Evolutionary conservation across 2,329 filamentous ascomycete species (phyloP).

Genomic region (Paecilomyces dactylethromorphus): DNA sequence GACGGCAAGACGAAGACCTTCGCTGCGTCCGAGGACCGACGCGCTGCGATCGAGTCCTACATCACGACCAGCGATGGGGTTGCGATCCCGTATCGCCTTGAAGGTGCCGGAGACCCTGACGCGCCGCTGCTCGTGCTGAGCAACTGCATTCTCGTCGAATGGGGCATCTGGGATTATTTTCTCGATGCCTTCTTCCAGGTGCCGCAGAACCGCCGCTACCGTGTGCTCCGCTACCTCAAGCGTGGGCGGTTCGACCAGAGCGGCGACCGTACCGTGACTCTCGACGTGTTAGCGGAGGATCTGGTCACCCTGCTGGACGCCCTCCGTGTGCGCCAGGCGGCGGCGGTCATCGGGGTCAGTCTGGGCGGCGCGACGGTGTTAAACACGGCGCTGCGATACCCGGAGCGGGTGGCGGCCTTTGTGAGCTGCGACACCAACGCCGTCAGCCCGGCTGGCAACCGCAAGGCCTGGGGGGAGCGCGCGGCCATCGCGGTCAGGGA

Average conservation of each 20-base stretch:
- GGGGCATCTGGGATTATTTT: constrained; percentile 75
- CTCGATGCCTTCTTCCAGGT: constrained; percentile 53
- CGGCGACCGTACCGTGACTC: constrained; percentile 38
- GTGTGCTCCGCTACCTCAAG: constrained; percentile 69
- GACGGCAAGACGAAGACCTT: constrained; percentile 53
- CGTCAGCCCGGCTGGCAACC: constrained; percentile 65
- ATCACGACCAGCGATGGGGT: constrained; percentile 64
- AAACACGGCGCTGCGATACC: constrained; percentile 63
- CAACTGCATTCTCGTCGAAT: constrained; percentile 74
- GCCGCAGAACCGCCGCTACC: constrained; percentile 52
- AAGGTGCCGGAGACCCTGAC: constrained; percentile 60
- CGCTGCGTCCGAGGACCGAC: constrained; percentile 32
- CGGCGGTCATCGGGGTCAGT: constrained; percentile 67
- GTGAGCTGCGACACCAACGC: constrained; percentile 75
- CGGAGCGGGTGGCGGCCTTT: constrained; percentile 53
- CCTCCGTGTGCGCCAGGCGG: constrained; percentile 61
- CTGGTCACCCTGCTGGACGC: constrained; percentile 60
- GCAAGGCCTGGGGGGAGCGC: constrained; percentile 71
- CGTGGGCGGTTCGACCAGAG: constrained; percentile 56
- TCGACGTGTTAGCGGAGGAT: constrained; percentile 46
- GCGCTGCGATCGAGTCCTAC: constrained; percentile 58
- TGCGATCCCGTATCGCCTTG: constrained; percentile 64
- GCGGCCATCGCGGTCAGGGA: constrained; percentile 61
- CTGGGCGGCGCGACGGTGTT: constrained; percentile 75
- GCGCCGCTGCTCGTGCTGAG: constrained; percentile 69